Base-by-base conservation (phyloP, 1,284 basidiomycete genomes). In the Golubevia sp. region DNA sequence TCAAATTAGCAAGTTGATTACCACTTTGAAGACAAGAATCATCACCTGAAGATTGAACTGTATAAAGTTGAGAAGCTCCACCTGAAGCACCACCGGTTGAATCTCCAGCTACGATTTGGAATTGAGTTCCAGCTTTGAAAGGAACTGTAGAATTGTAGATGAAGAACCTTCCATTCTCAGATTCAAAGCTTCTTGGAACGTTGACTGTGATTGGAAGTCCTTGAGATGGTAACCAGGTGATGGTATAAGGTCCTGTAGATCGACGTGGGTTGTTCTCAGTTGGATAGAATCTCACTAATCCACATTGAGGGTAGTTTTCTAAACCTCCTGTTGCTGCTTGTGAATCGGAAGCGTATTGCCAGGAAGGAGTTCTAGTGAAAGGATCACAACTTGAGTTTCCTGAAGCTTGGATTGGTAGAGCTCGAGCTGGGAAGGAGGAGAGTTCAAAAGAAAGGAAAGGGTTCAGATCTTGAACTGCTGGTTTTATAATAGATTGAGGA, bases 171-270 rank as follows among this genome's bases (percentile, higher is more conserved):
- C 49, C 66, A 62, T 74, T 72, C 49, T 56, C 51, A 21, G 69
- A 70, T 11, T 5, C 4, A 49, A 49, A 30, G 0, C 38, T 20
- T n/a, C 62, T 55, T 4, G 74, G 74, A 11, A 76, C 66, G 21
- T 60, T 56, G 2, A 73, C 56, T 3, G 72, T 65, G 25, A 70
- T 25, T 49, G 74, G 72, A 5, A 52, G 38, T 11, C 64, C 67
- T 0, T 64, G 57, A 15, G 74, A 20, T 2, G 74, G 74, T 11
- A 74, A 38, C 48, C 60, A 66, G 26, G 66, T 74, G 63, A 74
- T 71, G 52, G 69, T 69, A 48, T 71, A 76, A 2, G 73, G 73
- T 4, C 59, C 49, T 1, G 73, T 76, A 13, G 71, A 71, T 53
- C 73, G 63, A 11, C 4, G 30, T 34, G 30, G 30, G 11, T 3